Base-by-base conservation (phyloP, 2,329 filamentous ascomycete genomes). In the Penicillium psychrosexuale region DNA sequence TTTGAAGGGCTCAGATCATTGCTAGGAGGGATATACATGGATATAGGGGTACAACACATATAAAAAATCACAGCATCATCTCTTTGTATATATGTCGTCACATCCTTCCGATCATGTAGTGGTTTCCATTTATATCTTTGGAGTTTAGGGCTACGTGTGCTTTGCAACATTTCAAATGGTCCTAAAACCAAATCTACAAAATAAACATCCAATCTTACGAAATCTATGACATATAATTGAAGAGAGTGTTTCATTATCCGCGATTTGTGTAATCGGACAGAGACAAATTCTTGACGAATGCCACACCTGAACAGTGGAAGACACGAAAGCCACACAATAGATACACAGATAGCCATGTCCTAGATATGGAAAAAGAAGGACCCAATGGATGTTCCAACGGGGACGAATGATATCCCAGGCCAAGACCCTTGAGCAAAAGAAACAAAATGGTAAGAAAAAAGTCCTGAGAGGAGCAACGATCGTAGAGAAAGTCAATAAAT, bases 401-500 rank as follows among this genome's bases (percentile, higher is more conserved):
- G 47, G 52, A 55, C 27, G 52, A 55, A 55, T n/a, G 34, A 22
- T 44, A 51, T 39, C 45, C 30, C 27, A 45, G 40, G 39, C 47
- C 13, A 12, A 40, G 27, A 39, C 28, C 46, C 52, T 30, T 27
- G 15, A 43, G 27, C 33, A 40, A 54, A 34, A 38, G 42, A 47
- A 54, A 58, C 47, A 55, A 50, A 51, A 54, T 56, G 53, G 51
- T 51, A 55, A 57, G 49, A 44, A 49, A 49, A 47, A 56, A 57
- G 60, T 58, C 58, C 61, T 48, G 28, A 28, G 12, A 33, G 19
- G 44, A 43, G 47, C 59, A 67, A 58, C 45, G 56, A 69, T 60
- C 59, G 63, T 61, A 56, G 61, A 61, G 59, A 65, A 62, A 47
- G 56, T 62, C 55, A 63, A 64, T 61, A 44, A 59, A 64, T 52